Base-by-base conservation (phyloP, 768 basidiomycete genomes). In the Hysterangium stoloniferum region DNA sequence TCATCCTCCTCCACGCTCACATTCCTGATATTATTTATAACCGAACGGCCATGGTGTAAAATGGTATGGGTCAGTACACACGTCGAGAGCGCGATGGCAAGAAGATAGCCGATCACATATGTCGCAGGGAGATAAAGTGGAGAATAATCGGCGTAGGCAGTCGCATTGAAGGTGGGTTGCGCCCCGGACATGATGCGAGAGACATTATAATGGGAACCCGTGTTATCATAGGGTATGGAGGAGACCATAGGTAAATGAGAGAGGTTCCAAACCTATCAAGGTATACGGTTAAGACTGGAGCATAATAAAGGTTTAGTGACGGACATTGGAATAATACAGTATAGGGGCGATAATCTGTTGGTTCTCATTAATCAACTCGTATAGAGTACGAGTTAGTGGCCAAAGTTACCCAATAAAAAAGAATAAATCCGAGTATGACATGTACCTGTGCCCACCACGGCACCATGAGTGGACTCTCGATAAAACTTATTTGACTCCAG, bases 391-490 rank as follows among this genome's bases (percentile, higher is more conserved):
- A n/a, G n/a, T n/a, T n/a, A n/a, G n/a, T n/a, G n/a, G n/a, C n/a
- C n/a, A n/a, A n/a, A 29, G 38, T 51, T 29, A 31, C 49, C 72
- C 73, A 75, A 58, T 69, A 73, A 33, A 68, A 66, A 19, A 72
- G 11, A 31, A 70, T 57, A 55, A 74, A 74, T 0, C 69, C 71
- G 22, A 65, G 52, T 22, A 67, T 68, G 34, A 70, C 59, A 58
- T 75, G 72, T 40, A 67, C 69, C 41, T 67, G 63, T 1, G 73
- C 74, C 73, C 73, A 75, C 75, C 74, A 76, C 1, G 74, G 75
- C 3, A 67, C 59, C 51, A 68, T 65, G 7, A 76, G 61, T 3
- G 75, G 74, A 3, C 68, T 68, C 0, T 67, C 69, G 45, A 72
- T 65, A 59, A 64, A 74, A 24, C 62, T 48, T 45, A 75, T 70